Conservation (phyloP, 192 early-diverging fungal species). For the Rhizophlyctis rosea region DNA sequence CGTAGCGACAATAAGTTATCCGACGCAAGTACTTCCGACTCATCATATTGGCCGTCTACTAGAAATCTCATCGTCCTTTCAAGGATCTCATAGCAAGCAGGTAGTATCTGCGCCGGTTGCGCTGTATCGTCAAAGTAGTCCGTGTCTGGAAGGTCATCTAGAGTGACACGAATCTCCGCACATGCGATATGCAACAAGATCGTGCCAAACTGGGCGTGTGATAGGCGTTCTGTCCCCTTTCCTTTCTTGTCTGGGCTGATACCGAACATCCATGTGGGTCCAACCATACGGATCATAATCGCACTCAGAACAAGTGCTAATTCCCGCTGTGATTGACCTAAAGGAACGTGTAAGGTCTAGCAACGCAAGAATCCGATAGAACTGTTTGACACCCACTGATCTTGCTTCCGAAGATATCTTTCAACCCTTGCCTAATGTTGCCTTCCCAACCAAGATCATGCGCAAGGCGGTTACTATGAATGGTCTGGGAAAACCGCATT, state of each 20-base stretch:
- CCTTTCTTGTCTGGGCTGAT: background rate
- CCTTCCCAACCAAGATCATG: no score
- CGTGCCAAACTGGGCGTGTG: constrained; percentile 8
- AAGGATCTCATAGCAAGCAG: constrained; percentile 17
- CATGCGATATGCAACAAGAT: constrained; percentile 19
- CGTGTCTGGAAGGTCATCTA: constrained; percentile 13
- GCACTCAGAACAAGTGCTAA: constrained; percentile 8
- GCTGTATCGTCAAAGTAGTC: background rate
- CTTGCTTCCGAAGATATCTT: constrained; percentile 15
- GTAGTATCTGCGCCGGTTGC: background rate
- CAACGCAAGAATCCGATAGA: no score
- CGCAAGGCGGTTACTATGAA: no score
- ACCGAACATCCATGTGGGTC: background rate
- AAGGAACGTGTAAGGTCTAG: no score
- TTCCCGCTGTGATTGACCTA: constrained; percentile 9
- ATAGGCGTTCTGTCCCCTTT: background rate
- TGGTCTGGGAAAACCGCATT: no score
- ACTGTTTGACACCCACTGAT: constrained; percentile 2
- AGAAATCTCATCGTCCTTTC: constrained; percentile 9
- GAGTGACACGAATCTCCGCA: constrained; percentile 16
- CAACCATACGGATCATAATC: constrained; percentile 4
- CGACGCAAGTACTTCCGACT: background rate
- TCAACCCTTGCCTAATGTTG: constrained; percentile 13
- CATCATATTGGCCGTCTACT: background rate
- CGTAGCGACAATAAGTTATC: constrained; percentile 1